Evolutionary conservation across 176 grass and related monocot species (phyloP).

Genomic region (Carex kokanica): DNA sequence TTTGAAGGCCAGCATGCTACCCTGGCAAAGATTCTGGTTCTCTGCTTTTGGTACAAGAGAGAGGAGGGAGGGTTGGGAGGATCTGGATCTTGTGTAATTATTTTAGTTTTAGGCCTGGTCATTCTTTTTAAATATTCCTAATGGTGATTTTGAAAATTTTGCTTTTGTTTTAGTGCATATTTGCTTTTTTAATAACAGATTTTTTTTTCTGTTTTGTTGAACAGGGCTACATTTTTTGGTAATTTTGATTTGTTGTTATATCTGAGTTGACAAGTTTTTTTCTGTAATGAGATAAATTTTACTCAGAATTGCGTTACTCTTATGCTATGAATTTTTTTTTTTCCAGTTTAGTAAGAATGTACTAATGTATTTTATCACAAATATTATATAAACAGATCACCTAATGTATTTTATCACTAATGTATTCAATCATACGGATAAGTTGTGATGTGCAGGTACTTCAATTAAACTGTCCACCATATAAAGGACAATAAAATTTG

Average conservation of each 20-base stretch:
- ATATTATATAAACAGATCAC: not conserved
- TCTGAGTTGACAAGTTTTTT: not conserved
- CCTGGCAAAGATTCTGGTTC: not conserved
- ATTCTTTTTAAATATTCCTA: not conserved
- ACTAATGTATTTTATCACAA: not conserved
- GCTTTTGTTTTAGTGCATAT: not conserved
- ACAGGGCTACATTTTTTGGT: not conserved
- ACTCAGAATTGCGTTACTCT: not conserved
- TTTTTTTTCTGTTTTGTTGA: not conserved
- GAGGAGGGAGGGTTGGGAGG: not conserved
- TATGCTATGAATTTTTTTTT: not conserved
- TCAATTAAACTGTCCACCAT: not conserved
- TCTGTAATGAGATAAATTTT: not conserved
- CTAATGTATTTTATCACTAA: too few relatives aligned
- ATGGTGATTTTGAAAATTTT: not conserved
- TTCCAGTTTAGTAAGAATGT: not conserved
- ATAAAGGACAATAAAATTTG: not conserved
- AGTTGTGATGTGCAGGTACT: not conserved
- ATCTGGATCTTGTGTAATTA: not conserved
- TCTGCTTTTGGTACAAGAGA: not conserved
- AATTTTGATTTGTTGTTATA: not conserved
- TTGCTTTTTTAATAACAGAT: not conserved
- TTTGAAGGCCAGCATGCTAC: not conserved
- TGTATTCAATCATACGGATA: not conserved
- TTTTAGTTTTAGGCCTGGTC: not conserved